Evolutionary conservation across 176 grass and related monocot genomes (phyloP).

Genomic region (Phyllostachys edulis): DNA sequence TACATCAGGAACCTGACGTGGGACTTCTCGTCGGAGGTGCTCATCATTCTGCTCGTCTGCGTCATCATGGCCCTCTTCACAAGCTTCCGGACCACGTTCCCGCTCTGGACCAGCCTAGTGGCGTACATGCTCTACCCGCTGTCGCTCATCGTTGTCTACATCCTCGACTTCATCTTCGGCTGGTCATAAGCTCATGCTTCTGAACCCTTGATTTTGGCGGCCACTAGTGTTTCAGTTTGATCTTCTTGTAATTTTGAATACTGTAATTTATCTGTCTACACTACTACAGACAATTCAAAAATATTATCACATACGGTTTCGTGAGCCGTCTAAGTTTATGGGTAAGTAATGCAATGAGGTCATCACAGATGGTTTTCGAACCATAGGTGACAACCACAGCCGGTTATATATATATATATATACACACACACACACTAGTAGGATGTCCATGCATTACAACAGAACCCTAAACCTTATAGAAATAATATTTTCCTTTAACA

Average conservation of each 20-base stretch:
- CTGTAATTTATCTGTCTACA: conserved; percentile 28
- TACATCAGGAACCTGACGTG: conserved; percentile 74
- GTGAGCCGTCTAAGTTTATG: too few species aligned
- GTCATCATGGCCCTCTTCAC: conserved; percentile 86
- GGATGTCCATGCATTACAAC: too few species aligned
- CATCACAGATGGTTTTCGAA: too few species aligned
- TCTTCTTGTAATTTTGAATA: conserved; percentile 25
- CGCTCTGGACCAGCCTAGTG: conserved; percentile 85
- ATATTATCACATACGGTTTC: too few species aligned
- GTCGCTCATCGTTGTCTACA: conserved; percentile 68
- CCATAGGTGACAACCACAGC: too few species aligned
- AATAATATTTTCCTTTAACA: background rate
- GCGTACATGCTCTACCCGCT: conserved; percentile 76
- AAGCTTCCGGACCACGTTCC: conserved; percentile 84
- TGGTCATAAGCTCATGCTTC: conserved; percentile 64
- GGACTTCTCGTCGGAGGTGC: conserved; percentile 93
- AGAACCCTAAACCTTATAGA: too few species aligned
- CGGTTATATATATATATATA: too few species aligned
- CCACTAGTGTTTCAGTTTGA: background rate
- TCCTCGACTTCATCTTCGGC: conserved; percentile 78
- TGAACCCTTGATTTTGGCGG: background rate
- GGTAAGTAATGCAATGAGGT: too few species aligned
- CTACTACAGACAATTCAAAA: too few species aligned
- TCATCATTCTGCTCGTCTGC: conserved; percentile 82
- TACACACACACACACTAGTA: too few species aligned